Evolutionary conservation across 2,329 filamentous ascomycete genomes (phyloP).

Genomic region (Paraphaeosphaeria minitans): DNA sequence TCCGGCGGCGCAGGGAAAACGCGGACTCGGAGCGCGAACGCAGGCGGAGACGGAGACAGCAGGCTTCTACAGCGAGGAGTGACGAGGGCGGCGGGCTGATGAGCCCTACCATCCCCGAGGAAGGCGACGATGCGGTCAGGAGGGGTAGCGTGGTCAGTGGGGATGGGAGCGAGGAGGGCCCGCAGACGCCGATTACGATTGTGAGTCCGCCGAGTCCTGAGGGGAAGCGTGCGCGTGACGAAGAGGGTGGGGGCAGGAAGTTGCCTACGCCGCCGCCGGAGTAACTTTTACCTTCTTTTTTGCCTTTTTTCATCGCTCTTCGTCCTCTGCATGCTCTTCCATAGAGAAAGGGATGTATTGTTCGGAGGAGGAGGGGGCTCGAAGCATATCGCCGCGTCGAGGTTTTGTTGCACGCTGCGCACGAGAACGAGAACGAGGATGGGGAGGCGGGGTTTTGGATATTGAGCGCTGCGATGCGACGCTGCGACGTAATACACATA

Average conservation of each 20-base stretch:
- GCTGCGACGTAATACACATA: neutral
- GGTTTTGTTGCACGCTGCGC: too few species aligned
- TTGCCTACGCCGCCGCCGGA: conserved; percentile 41
- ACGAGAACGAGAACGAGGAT: neutral
- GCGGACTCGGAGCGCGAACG: conserved; percentile 79
- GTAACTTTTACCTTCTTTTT: too few species aligned
- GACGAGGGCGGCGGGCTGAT: conserved; percentile 36
- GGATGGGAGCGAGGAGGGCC: conserved; percentile 19
- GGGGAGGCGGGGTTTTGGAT: neutral
- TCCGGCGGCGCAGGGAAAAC: conserved; percentile 72
- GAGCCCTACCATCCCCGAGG: conserved; percentile 43
- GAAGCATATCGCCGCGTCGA: too few species aligned
- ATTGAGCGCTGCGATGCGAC: neutral
- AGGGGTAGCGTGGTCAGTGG: conserved; percentile 15
- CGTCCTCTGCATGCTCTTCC: too few species aligned
- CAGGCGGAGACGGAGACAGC: conserved; percentile 62
- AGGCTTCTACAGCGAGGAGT: conserved; percentile 38
- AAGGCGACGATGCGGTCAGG: conserved; percentile 23
- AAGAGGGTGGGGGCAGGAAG: conserved; percentile 26
- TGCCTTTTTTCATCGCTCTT: too few species aligned
- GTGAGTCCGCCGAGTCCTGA: conserved; percentile 47
- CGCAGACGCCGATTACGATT: conserved; percentile 40
- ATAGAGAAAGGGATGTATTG: too few species aligned
- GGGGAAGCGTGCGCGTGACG: conserved; percentile 19
- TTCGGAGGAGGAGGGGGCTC: too few species aligned